Conservation (phyloP, 1,139 yeast genomes). For the Diutina neorugosa region DNA sequence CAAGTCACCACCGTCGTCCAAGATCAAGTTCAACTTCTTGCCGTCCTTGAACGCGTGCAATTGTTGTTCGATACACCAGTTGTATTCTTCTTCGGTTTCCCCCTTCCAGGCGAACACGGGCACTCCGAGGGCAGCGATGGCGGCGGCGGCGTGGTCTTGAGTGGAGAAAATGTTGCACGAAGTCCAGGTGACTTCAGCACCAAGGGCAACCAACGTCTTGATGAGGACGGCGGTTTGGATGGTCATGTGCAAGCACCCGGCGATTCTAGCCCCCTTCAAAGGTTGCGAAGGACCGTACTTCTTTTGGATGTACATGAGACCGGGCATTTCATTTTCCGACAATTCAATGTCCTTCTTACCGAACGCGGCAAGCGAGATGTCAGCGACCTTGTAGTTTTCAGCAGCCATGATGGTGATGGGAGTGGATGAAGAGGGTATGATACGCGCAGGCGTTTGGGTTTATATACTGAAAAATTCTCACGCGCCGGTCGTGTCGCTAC, state of each 20-base stretch:
- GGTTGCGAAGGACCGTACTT: conserved; percentile 91
- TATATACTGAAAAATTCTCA: background rate
- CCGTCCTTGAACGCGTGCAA: conserved; percentile 96
- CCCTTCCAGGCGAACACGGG: conserved; percentile 99
- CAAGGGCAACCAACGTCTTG: conserved; percentile 93
- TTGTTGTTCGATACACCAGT: conserved; percentile 99
- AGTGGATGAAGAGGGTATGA: background rate
- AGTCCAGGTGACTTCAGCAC: conserved; percentile 99
- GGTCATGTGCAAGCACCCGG: conserved; percentile 99
- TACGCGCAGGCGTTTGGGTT: background rate
- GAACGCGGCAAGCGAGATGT: conserved; percentile 96
- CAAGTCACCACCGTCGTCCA: conserved; percentile 99
- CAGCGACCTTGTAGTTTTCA: conserved; percentile 86
- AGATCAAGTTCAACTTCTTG: conserved; percentile 91
- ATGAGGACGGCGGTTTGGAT: conserved; percentile 98
- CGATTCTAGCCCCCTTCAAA: conserved; percentile 96
- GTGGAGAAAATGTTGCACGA: conserved; percentile 99
- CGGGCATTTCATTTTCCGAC: conserved; percentile 99
- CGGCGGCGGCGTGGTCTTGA: conserved; percentile 99
- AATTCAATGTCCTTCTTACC: conserved; percentile 99
- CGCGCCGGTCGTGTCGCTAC: background rate
- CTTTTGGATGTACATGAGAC: conserved; percentile 95
- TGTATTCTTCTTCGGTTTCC: conserved; percentile 98
- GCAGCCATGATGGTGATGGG: background rate
- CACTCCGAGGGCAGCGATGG: conserved; percentile 98